A percentile compares a stretch with the other conserved stretches of the same genome.
These are phyloP conservation scores for Stagonosporopsis vannaccii DNA, from an alignment of 2,329 filamentous ascomycete species.

Conservation along the genomic window DNA sequence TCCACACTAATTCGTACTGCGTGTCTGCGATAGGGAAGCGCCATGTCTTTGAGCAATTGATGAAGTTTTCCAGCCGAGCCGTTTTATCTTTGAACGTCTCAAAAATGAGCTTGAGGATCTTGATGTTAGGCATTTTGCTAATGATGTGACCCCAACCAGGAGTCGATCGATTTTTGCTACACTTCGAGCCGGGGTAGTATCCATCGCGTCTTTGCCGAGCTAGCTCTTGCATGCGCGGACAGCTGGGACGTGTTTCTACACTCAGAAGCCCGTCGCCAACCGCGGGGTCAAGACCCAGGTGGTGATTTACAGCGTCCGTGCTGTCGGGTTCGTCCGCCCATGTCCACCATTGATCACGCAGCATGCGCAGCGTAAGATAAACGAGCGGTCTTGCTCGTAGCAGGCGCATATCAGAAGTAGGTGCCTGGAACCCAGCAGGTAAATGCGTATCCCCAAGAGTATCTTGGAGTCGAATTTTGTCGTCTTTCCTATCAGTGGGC, in stretches of 20 bases:
- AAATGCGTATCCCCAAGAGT: neutral
- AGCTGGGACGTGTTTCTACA: constrained; percentile 4
- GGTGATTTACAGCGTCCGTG: neutral
- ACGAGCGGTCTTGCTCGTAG: constrained; percentile 20
- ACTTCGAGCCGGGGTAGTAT: neutral
- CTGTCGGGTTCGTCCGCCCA: constrained; percentile 17
- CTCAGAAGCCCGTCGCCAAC: constrained; percentile 11
- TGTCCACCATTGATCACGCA: constrained; percentile 24
- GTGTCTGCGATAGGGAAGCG: constrained; percentile 28
- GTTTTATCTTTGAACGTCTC: constrained; percentile 38
- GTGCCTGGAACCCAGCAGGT: neutral
- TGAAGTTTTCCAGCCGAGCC: constrained; percentile 32
- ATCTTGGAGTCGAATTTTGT: neutral
- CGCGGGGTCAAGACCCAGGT: constrained; percentile 34
- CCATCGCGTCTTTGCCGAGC: constrained; percentile 28
- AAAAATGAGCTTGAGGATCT: constrained; percentile 31
- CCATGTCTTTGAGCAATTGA: constrained; percentile 42
- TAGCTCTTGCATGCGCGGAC: constrained; percentile 25
- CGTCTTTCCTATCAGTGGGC: neutral
- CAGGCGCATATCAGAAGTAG: constrained; percentile 15
- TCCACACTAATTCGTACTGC: constrained; percentile 30
- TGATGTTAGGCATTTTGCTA: constrained; percentile 25
- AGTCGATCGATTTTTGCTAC: neutral
- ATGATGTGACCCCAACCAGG: constrained; percentile 26
- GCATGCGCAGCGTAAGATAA: constrained; percentile 28